phyloP scores from a whole-genome alignment of 2,329 filamentous ascomycete species.

The Annulohypoxylon truncatum region DNA sequence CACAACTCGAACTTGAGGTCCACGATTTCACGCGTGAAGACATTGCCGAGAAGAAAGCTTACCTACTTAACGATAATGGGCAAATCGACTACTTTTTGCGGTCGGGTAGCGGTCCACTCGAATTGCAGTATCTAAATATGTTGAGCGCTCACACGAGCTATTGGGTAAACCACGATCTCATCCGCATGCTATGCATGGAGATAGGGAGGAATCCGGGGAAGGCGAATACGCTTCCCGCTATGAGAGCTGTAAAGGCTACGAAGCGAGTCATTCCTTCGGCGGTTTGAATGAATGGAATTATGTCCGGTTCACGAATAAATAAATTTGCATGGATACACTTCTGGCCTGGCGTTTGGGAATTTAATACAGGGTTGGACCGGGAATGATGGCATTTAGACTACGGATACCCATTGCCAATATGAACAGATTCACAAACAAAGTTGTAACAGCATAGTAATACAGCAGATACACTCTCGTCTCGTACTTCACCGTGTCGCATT shows the following conservation, averaged over 20 bases:
- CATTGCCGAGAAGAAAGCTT: conserved; percentile 88
- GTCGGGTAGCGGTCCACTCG: conserved; percentile 85
- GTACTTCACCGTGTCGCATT: not conserved
- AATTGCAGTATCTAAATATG: conserved; percentile 98
- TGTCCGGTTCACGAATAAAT: conserved; percentile 10
- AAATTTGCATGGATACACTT: conserved; percentile 17
- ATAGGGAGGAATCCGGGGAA: conserved; percentile 80
- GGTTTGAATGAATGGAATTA: not conserved
- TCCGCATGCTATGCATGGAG: conserved; percentile 90
- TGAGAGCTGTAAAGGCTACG: conserved; percentile 68
- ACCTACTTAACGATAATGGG: conserved; percentile 92
- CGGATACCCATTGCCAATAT: conserved; percentile 39
- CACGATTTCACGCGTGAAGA: conserved; percentile 95
- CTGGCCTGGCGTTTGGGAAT: conserved; percentile 22
- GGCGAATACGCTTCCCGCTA: conserved; percentile 65
- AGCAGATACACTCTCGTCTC: not conserved
- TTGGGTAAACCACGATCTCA: conserved; percentile 88
- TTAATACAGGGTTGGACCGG: not conserved
- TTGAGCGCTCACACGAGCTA: conserved; percentile 94
- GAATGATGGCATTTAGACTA: conserved; percentile 36
- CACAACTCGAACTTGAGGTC: conserved; percentile 88
- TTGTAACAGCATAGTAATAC: conserved; percentile 17
- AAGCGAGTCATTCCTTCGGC: conserved; percentile 52
- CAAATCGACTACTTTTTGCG: conserved; percentile 92
- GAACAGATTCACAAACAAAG: conserved; percentile 8